Base-by-base conservation (phyloP, 306 rosid genomes). In the Cajanus cajan region DNA sequence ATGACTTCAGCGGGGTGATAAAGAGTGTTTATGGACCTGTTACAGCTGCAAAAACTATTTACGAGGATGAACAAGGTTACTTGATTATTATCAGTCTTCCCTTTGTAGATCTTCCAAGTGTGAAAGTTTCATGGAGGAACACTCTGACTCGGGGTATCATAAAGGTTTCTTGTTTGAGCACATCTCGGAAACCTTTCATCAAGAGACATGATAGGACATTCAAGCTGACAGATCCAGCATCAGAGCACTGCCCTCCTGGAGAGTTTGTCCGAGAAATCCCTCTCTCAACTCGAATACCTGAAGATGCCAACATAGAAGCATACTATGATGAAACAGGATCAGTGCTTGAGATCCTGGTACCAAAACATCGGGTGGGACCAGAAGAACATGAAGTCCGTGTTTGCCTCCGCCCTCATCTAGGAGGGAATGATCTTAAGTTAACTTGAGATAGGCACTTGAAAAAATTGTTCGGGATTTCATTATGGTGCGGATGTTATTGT, bases 361-460 rank as follows among this genome's bases (percentile, higher is more conserved):
- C 97, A 45, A 94, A 92, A 77, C 97, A 86, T 66, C 93, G 87
- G 0, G 88, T 73, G 0, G 94, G 96, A 52, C 90, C 94, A 4
- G 97, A 90, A 86, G 98, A 94, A 83, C 98, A 94, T 63, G 97
- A 94, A 87, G 97, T 94, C 77, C 97, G 91, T 6, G 96, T 94
- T 43, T 94, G 97, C 90, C 94, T 92, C 8, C 94, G 94, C 77
- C 93, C 98, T 75, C 93, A 90, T 80, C 93, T 90, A 8, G 96
- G 90, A 50, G 97, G 92, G 64, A 89, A 88, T 73, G 97, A 89
- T 85, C 93, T 92, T 63, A 88, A 85, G 93, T 90, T 89, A 74
- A 88, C 88, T 73, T 92, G 80, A 94, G 82, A 74, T 79, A 76
- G 80, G 83, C 77, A 66, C 67, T 66, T 54, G 15, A 37, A 44